Percentiles rank a stretch among this genome's conserved stretches.
phyloP scores from a whole-genome alignment of 495 filamentous ascomycete genomes.

The Melanomma pulvis-pyrius region DNA sequence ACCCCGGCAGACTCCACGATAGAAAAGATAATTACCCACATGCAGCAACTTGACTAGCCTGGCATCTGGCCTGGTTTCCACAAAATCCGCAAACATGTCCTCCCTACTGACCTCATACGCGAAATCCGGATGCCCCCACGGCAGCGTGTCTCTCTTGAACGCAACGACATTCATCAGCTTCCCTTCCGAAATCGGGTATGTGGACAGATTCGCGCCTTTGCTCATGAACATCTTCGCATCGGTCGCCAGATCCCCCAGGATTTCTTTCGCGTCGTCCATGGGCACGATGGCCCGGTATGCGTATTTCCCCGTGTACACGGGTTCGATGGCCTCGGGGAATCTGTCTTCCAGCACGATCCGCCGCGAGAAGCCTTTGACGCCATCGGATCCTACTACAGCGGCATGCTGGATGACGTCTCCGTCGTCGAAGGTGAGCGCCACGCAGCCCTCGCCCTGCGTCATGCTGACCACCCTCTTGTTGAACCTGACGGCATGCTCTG shows the following conservation, averaged over 20 bases:
- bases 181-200: constrained; percentile 27
- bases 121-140: constrained; percentile 14
- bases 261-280: constrained; percentile 24
- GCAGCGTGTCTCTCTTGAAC: constrained; percentile 17
- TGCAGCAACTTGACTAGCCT: constrained; percentile 10
- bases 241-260: constrained; percentile 25
- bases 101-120: constrained; percentile 10
- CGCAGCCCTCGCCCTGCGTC: constrained; percentile 10
- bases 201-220: constrained; percentile 15
- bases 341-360: constrained; percentile 16
- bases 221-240: constrained; percentile 30
- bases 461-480: constrained; percentile 21
- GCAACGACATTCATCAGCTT: constrained; percentile 28
- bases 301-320: constrained; percentile 30
- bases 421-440: constrained; percentile 25
- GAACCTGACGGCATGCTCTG: constrained; percentile 13
- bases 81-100: constrained; percentile 27
- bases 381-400: constrained; percentile 27
- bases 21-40: neutral
- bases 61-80: neutral
- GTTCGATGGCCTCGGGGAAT: constrained; percentile 17
- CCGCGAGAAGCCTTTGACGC: constrained; percentile 30
- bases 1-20: neutral
- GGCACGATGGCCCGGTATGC: constrained; percentile 27
- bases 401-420: constrained; percentile 15